Evolutionary conservation across 345 rosid species (phyloP), one percentile per base, ranked within the genome.

Genomic region (Moringa oleifera): DNA sequence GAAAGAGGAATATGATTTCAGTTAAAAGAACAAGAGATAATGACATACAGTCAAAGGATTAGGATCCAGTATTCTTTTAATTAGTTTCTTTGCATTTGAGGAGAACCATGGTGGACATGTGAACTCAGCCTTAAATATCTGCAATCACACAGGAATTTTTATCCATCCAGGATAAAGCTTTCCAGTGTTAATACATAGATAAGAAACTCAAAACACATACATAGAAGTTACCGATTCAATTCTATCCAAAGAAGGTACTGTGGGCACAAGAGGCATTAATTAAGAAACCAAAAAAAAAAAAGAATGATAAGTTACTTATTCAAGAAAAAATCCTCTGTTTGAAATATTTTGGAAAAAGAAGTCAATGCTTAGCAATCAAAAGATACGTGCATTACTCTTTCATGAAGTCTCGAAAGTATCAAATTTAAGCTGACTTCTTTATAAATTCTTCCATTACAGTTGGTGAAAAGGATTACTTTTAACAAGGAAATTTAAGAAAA

Each of bases 71-170:
- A 95, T 91, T 74, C 85, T 91, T 69, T 83, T 82, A 50, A 91
- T 95, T 67, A 95, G 68, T 76, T 91, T 91, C 82, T 89, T 95
- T 6, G 93, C 95, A 76, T 95, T 89, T 55, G 99, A 62, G 15
- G 97, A 91, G 75, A 95, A 95, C 99, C 97, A 91, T 16, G 99
- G 90, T 57, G 99, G 96, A 65, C 85, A 87, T 10, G 81, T 78
- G 75, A 88, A 89, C 22, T 95, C 97, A 0, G 97, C 97, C 80
- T 87, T 95, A 68, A 79, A 81, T 77, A 95, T 91, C 97, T 95
- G 85, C 73, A 67, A 64, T 65, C 68, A 66, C 59, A 54, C n/a
- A 52, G 57, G 45, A 63, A 69, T 19, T 19, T 37, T n/a, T n/a
- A n/a, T n/a, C n/a, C 23, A 41, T 41, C 13, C 47, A 41, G 47